These are phyloP conservation scores for Punica granatum DNA, from an alignment of 345 rosid species.

Conservation along the genomic window DNA sequence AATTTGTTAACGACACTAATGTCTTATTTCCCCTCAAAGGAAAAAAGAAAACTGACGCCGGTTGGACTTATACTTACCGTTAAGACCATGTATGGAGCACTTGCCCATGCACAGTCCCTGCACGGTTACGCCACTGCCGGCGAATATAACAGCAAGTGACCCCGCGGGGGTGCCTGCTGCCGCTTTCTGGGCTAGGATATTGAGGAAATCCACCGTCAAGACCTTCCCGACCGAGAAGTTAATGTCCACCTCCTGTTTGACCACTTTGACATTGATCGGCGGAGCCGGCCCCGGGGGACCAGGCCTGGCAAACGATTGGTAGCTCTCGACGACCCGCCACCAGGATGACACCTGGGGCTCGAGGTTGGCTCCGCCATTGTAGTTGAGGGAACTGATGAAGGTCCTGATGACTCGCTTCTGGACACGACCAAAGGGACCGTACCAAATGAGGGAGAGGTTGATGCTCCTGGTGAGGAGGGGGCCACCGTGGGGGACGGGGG, in stretches of 20 bases:
- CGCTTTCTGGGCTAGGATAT: slow-evolving; percentile 22
- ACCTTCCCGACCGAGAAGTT: slow-evolving; percentile 35
- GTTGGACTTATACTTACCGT: slow-evolving; percentile 10
- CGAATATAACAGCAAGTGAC: slow-evolving; percentile 35
- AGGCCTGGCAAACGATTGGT: slow-evolving; percentile 15
- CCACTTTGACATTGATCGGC: slow-evolving; percentile 30
- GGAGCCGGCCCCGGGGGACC: slow-evolving; percentile 7
- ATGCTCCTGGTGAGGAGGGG: slow-evolving; percentile 21
- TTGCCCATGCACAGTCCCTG: slow-evolving; percentile 41
- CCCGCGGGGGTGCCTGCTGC: slow-evolving; percentile 16
- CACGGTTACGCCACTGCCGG: slow-evolving; percentile 32
- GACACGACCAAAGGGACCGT: slow-evolving; percentile 22
- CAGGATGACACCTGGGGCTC: slow-evolving; percentile 25
- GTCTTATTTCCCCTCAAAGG: not conserved
- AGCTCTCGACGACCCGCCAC: slow-evolving; percentile 40
- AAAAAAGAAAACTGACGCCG: not conserved
- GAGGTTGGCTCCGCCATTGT: slow-evolving; percentile 2
- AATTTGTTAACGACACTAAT: not conserved
- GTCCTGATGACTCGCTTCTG: slow-evolving; percentile 17
- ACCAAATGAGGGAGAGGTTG: slow-evolving; percentile 23
- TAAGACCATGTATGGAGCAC: slow-evolving; percentile 33
- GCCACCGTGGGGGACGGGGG: slow-evolving; percentile 23
- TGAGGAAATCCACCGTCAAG: slow-evolving; percentile 21
- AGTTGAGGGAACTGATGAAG: slow-evolving; percentile 21
- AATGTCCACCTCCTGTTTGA: slow-evolving; percentile 23